Percentiles rank a stretch among this genome's conserved stretches.
These are phyloP conservation scores for Triticum turgidum DNA, from an alignment of 176 grass and related monocot species.

Conservation along the genomic window DNA sequence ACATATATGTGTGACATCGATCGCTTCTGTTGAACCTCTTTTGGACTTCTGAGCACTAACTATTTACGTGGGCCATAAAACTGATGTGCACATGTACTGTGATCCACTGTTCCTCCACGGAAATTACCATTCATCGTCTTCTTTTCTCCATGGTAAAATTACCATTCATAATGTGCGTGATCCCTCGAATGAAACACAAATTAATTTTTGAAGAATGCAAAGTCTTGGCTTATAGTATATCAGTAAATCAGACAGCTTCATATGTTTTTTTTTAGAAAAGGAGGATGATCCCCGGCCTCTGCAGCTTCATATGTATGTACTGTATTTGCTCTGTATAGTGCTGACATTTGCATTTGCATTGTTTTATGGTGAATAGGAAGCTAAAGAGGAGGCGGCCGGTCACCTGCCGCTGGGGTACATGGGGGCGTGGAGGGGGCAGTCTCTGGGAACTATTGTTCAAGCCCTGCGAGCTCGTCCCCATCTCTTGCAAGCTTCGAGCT, in stretches of 20 bases:
- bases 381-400: constrained; percentile 19
- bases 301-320: background rate
- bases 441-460: constrained; percentile 20
- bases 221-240: too few relatives aligned
- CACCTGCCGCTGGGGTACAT: constrained; percentile 26
- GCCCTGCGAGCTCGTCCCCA: constrained; percentile 38
- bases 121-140: background rate
- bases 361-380: constrained; percentile 20
- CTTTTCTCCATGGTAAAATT: background rate
- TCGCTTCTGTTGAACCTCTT: background rate
- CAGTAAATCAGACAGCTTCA: background rate
- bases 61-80: background rate
- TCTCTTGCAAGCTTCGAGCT: constrained; percentile 37
- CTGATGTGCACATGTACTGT: background rate
- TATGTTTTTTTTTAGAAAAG: too few relatives aligned
- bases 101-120: background rate
- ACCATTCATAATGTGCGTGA: background rate
- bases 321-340: too few relatives aligned
- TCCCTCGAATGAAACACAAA: background rate
- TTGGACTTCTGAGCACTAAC: background rate
- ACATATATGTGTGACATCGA: background rate
- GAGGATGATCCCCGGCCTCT: too few relatives aligned
- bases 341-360: background rate
- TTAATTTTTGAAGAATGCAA: background rate
- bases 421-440: background rate